phyloP scores from a whole-genome alignment of 164 flowering plant species.

The Cinnamomum micranthum region DNA sequence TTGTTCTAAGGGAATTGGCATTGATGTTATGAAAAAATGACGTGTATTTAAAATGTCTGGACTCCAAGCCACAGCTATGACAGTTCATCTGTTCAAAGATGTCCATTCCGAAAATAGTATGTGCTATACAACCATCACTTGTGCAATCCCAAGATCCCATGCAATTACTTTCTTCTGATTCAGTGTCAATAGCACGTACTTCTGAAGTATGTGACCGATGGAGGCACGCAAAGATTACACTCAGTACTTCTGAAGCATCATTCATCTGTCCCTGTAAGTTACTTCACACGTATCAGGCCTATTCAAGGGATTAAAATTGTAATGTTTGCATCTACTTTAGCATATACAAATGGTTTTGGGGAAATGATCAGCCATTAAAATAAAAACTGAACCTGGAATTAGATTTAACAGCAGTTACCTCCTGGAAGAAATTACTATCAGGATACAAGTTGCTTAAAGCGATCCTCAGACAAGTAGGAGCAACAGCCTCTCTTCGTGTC shows the following conservation, averaged over 20 bases:
- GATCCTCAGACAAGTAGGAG: conserved; percentile 81
- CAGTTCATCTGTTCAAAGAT: conserved; percentile 88
- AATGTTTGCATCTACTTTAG: background rate
- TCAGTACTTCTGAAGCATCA: conserved; percentile 98
- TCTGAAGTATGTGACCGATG: conserved; percentile 59
- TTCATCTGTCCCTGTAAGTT: conserved; percentile 88
- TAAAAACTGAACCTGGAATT: background rate
- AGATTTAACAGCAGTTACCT: conserved; percentile 39
- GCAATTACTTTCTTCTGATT: conserved; percentile 52
- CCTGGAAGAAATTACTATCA: conserved; percentile 86
- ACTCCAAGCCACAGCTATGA: conserved; percentile 67
- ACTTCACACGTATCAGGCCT: conserved; percentile 13
- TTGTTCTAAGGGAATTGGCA: conserved; percentile 88
- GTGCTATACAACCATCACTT: conserved; percentile 66
- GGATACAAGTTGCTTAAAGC: conserved; percentile 95
- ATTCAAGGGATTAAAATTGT: background rate
- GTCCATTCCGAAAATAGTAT: conserved; percentile 89
- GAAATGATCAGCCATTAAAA: background rate
- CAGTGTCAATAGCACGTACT: conserved; percentile 42
- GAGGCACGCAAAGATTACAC: conserved; percentile 88
- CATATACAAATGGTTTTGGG: background rate
- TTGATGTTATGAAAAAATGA: conserved; percentile 91
- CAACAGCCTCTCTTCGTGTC: conserved; percentile 57
- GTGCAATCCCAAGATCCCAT: conserved; percentile 80
- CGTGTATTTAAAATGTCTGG: conserved; percentile 84